Base-by-base conservation (phyloP, 129 eudicot species). In the Flaveria ramosissima region DNA sequence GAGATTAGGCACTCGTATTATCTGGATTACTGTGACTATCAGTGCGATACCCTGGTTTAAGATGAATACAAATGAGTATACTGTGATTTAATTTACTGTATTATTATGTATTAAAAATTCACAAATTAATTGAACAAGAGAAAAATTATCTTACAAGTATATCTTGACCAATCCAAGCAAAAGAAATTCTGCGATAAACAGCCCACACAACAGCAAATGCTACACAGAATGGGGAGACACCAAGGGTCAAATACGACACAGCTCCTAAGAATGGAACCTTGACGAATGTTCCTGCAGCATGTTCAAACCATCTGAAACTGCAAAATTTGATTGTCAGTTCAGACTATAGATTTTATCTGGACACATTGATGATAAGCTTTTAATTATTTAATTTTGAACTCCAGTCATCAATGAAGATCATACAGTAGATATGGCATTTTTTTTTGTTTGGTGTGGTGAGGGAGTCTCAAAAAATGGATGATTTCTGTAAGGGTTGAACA, bases 151-250 rank as follows among this genome's bases (percentile, higher is more conserved):
- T 91, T 89, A 95, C 99, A 74, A 95, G 99, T 84, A 95, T 86
- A 79, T 95, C 97, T 92, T 95, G 99, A 72, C 97, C 99, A 59
- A 95, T 95, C 99, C 99, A 95, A 76, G 97, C 97, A 77, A 82
- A 88, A 62, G 92, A 82, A 76, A 67, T 75, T 65, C 83, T 87
- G 75, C 99, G 97, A 68, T 74, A 89, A 77, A 91, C 92, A 53
- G 97, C 99, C 99, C 99, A 95, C 52, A 91, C 82, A 73, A 91
- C 91, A 64, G 96, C 94, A 76, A 89, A 91, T 14, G 81, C 80
- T 70, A 93, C 39, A 89, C 98, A 93, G 92, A 93, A 93, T 65
- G 98, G 99, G 68, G 93, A 87, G 75, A 95, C 91, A 26, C 84
- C 94, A 4, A 95, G 68, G 36, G 96, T 90, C 81, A 95, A 73